phyloP scores from a whole-genome alignment of 2,329 filamentous ascomycete species.

The Pseudopyricularia cyperi region DNA sequence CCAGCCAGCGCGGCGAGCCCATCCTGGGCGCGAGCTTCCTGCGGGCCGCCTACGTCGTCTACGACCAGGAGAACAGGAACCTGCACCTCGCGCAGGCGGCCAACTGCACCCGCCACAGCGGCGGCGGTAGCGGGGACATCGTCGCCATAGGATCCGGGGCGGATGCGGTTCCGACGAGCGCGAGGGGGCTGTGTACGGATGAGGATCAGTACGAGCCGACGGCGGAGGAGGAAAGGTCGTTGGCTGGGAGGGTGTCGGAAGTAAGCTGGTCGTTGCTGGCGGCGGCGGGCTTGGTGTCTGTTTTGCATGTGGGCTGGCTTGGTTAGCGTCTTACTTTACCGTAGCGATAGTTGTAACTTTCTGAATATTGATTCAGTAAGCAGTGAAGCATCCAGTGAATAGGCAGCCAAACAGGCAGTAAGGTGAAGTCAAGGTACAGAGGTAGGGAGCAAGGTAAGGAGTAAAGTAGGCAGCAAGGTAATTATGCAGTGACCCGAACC shows the following conservation, averaged over 20 bases:
- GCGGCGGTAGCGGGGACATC: neutral
- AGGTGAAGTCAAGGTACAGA: too few species aligned
- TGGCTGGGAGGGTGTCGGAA: neutral
- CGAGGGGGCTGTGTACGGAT: neutral
- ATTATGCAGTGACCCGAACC: too few species aligned
- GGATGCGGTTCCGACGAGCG: neutral
- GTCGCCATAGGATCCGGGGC: neutral
- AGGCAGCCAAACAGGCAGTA: too few species aligned
- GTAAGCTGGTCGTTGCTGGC: too few species aligned
- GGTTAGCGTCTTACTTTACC: too few species aligned
- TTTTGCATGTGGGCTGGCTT: too few species aligned
- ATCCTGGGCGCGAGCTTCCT: conserved; percentile 15
- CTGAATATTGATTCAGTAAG: too few species aligned
- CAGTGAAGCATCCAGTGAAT: too few species aligned
- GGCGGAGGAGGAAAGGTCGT: neutral
- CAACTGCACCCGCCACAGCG: neutral
- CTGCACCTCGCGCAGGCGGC: conserved; percentile 3
- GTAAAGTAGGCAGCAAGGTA: too few species aligned
- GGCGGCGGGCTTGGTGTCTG: too few species aligned
- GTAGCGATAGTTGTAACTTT: too few species aligned
- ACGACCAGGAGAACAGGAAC: conserved; percentile 4
- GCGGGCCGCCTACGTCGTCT: conserved; percentile 11
- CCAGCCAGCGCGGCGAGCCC: conserved; percentile 5
- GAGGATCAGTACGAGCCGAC: neutral
- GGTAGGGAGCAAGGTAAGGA: too few species aligned